phyloP scores from a whole-genome alignment of 2,329 filamentous ascomycete genomes.

The Neonectria coccinea region DNA sequence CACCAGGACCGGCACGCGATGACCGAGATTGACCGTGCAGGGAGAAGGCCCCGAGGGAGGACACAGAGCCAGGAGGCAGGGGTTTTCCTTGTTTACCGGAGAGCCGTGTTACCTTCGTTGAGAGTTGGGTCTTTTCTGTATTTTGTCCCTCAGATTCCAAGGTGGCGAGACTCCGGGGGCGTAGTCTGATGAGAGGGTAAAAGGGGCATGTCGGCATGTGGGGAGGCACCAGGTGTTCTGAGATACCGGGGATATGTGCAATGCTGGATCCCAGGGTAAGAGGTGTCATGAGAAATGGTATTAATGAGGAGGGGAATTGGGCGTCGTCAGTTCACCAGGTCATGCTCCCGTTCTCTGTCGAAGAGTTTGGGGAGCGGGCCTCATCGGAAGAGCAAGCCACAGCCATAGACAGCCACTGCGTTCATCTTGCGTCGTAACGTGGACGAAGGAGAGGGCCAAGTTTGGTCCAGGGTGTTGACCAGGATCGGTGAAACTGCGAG shows the following conservation, averaged over 20 bases:
- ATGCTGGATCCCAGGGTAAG: conserved; percentile 8
- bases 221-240: conserved; percentile 16
- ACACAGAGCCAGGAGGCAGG: conserved; percentile 4
- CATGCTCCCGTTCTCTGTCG: background rate
- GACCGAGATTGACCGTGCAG: conserved; percentile 14
- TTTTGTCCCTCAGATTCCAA: conserved; percentile 7
- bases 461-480: background rate
- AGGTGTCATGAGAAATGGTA: background rate
- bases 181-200: conserved; percentile 29
- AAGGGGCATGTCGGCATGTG: conserved; percentile 30
- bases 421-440: conserved; percentile 18
- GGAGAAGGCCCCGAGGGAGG: background rate
- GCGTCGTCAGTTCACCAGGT: conserved; percentile 11
- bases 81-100: conserved; percentile 8
- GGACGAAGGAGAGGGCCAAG: conserved; percentile 7
- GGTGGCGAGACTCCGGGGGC: conserved; percentile 25
- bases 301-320: background rate
- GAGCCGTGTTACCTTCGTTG: conserved; percentile 11
- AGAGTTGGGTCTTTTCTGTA: conserved; percentile 5
- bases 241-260: conserved; percentile 15
- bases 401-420: conserved; percentile 1
- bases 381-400: background rate
- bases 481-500: conserved; percentile 15
- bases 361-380: background rate
- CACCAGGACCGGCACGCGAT: conserved; percentile 7